Evolutionary conservation across 345 rosid genomes (phyloP), one percentile per base, ranked within the genome.

Genomic region (Kernera saxatilis): DNA sequence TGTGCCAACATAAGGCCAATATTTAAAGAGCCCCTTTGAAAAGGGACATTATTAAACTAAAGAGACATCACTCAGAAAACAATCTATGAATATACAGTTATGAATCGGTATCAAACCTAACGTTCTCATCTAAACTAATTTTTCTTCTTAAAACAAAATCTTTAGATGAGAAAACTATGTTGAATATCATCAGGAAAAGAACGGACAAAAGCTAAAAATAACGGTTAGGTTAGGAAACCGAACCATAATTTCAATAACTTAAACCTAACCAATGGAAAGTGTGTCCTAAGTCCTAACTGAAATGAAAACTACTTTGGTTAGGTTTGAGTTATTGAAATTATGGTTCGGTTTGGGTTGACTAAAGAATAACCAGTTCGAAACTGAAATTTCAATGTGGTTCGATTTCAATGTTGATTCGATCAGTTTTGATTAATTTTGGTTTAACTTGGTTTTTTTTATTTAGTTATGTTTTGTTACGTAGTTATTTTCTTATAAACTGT

Each of bases 1-100:
- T 68, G 78, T 75, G 78, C 78, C 33, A 75, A 75, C 64, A 52
- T 75, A 45, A 75, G 74, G 74, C 74, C 64, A 68, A 61, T 36
- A 60, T 75, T 53, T 33, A 68, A 75, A 68, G 70, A 52, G 4
- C 55, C 39, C 25, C 12, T 56, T 66, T 22, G 36, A 63, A 67
- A 66, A 66, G 30, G 61, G 25, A 59, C 30, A 35, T 50, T 29
- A 5, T 17, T 40, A 30, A 22, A 64, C 19, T 30, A 69, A 56
- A 54, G 53, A 56, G 72, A 55, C 35, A 30, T 69, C 73, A 41
- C 56, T 49, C 56, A 51, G 5, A 67, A 51, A 64, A 44, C 40
- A 72, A 57, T 41, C 1, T 51, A 48, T 29, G 19, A 26, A 40
- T 53, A 35, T 7, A 23, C 41, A 22, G 17, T 64, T 63, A 40